These are phyloP conservation scores for Tylopilus felleus DNA, from an alignment of 768 basidiomycete genomes.

Conservation along the genomic window DNA sequence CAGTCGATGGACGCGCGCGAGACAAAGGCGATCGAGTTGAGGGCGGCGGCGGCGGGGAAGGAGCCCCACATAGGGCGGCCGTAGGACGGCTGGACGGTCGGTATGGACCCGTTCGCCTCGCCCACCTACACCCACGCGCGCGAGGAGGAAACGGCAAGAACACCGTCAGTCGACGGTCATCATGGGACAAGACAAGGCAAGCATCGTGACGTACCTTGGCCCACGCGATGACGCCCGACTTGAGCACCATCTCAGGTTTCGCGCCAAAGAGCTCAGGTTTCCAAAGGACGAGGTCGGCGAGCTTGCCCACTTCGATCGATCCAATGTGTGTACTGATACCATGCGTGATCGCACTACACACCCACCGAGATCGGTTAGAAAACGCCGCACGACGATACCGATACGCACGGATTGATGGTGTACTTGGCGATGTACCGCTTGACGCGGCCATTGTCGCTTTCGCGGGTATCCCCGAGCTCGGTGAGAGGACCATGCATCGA, in stretches of 20 bases:
- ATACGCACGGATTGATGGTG: constrained; percentile 88
- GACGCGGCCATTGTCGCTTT: constrained; percentile 78
- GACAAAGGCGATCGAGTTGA: constrained; percentile 85
- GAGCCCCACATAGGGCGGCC: constrained; percentile 94
- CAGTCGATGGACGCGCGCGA: constrained; percentile 64
- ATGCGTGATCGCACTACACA: constrained; percentile 79
- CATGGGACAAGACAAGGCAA: neutral
- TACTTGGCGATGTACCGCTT: constrained; percentile 96
- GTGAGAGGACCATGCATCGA: constrained; percentile 71
- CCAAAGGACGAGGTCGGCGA: constrained; percentile 97
- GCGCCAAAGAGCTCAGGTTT: constrained; percentile 90
- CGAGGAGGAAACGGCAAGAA: neutral
- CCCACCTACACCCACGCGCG: constrained; percentile 57
- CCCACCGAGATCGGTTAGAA: neutral
- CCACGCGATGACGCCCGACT: constrained; percentile 91
- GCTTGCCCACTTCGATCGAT: constrained; percentile 71
- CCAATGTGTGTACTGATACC: constrained; percentile 89
- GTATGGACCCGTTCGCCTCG: constrained; percentile 95
- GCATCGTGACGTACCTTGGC: constrained; percentile 57
- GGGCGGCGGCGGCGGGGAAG: constrained; percentile 70
- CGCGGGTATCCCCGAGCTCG: constrained; percentile 45
- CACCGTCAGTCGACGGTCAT: neutral
- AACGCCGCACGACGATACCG: constrained; percentile 28
- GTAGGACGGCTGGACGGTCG: constrained; percentile 87
- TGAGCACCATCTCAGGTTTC: constrained; percentile 92